A percentile compares a stretch with the other conserved stretches of the same genome.
Conservation (phyloP, 257 asterid species). For the Solanum virginianum region DNA sequence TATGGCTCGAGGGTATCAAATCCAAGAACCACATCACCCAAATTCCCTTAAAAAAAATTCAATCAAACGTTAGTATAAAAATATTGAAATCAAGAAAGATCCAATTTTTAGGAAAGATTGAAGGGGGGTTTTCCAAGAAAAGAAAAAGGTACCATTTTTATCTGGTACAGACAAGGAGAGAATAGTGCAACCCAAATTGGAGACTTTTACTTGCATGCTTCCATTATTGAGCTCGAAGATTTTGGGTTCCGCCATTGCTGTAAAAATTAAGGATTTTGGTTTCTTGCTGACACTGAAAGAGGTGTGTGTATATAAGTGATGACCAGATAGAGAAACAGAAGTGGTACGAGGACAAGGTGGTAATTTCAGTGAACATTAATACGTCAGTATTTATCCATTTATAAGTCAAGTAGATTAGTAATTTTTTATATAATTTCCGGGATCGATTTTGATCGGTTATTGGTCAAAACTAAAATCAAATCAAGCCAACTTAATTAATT, state of each 20-base stretch:
- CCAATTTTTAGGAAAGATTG: neutral
- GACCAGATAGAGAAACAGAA: neutral
- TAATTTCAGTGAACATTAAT: neutral
- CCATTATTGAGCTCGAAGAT: conserved; percentile 84
- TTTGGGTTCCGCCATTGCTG: conserved; percentile 64
- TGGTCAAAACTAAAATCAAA: too few species aligned
- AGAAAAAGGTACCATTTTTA: conserved; percentile 43
- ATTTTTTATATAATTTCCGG: too few species aligned
- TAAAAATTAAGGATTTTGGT: neutral
- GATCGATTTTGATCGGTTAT: too few species aligned
- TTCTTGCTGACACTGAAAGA: neutral
- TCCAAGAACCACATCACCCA: conserved; percentile 95
- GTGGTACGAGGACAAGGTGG: neutral
- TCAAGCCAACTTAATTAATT: too few species aligned
- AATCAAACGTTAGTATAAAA: neutral
- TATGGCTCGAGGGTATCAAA: conserved; percentile 87
- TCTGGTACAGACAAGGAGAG: conserved; percentile 75
- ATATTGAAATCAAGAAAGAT: neutral
- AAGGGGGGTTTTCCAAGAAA: neutral
- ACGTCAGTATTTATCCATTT: neutral
- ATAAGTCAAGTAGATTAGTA: neutral
- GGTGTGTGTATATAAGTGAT: neutral
- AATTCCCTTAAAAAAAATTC: conserved; percentile 40
- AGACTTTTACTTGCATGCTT: conserved; percentile 50
- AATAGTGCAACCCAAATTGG: conserved; percentile 88